These are phyloP conservation scores for Amyloporia xantha DNA, from an alignment of 768 basidiomycete species.

Conservation along the genomic window DNA sequence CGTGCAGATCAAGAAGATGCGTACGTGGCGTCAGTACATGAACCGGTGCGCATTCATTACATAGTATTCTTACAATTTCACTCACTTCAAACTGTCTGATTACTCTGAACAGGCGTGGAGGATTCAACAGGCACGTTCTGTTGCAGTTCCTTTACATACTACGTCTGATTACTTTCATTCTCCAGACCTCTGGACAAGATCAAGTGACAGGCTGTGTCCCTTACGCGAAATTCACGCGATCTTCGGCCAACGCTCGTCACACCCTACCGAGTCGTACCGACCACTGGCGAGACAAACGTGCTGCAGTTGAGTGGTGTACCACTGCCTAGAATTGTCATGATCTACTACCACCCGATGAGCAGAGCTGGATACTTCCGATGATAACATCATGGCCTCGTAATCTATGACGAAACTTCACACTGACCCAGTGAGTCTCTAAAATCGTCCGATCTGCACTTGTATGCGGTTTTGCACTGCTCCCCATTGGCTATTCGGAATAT, in stretches of 20 bases:
- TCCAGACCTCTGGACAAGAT: constrained; percentile 89
- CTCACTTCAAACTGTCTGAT: no score
- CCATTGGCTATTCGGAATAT: not conserved
- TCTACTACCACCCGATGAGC: not conserved
- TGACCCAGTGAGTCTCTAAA: no score
- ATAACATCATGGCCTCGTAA: not conserved
- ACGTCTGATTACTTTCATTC: constrained; percentile 14
- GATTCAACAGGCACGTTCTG: constrained; percentile 67
- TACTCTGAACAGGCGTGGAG: constrained; percentile 65
- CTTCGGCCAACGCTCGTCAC: no score
- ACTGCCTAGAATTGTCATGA: not conserved
- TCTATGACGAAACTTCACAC: no score
- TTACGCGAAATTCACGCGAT: no score
- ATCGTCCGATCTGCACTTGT: not conserved
- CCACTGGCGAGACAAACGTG: not conserved
- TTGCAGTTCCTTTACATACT: not conserved
- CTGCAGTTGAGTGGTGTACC: constrained; percentile 16
- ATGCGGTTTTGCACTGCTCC: not conserved
- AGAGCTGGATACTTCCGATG: not conserved
- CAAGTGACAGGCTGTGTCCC: constrained; percentile 48
- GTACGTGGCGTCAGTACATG: constrained; percentile 99
- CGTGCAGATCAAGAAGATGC: constrained; percentile 65
- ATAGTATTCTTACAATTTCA: constrained; percentile 2
- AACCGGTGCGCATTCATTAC: constrained; percentile 53
- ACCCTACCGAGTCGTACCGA: no score